A percentile compares a stretch with the other conserved stretches of the same genome.
These are phyloP conservation scores for Vitis hybrid DNA, from an alignment of 177 flowering plant species.

Conservation along the genomic window DNA sequence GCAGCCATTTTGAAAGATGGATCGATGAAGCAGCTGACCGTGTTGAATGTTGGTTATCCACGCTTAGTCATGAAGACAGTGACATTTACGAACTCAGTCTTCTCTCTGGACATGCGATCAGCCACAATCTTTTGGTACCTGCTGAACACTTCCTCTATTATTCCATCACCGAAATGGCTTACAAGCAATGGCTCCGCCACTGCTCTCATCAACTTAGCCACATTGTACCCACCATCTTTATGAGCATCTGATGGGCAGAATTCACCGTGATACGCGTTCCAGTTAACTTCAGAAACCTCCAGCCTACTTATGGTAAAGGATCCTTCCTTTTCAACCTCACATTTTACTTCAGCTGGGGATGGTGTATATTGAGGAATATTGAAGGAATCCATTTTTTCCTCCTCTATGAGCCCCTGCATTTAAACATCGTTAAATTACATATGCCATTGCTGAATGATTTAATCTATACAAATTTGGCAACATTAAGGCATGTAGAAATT, in stretches of 20 bases:
- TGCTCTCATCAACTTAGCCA: conserved; percentile 35
- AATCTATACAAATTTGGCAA: no score
- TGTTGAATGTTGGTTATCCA: background rate
- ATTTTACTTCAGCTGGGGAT: conserved; percentile 38
- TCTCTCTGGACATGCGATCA: conserved; percentile 25
- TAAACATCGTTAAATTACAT: no score
- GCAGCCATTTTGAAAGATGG: no score
- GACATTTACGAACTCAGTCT: conserved; percentile 19
- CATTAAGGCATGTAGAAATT: no score
- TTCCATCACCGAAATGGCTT: conserved; percentile 32
- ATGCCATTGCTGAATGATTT: no score
- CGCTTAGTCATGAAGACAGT: conserved; percentile 20
- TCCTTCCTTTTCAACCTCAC: conserved; percentile 35
- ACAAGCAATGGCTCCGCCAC: conserved; percentile 37
- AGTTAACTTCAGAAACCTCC: conserved; percentile 26
- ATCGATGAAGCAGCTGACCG: no score
- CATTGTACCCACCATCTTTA: conserved; percentile 19
- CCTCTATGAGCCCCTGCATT: conserved; percentile 43
- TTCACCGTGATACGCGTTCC: conserved; percentile 19
- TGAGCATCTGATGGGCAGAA: background rate
- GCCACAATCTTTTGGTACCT: conserved; percentile 18
- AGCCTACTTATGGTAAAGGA: conserved; percentile 32
- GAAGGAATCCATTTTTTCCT: conserved; percentile 40
- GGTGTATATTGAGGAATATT: conserved; percentile 53
- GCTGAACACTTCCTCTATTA: conserved; percentile 27